phyloP scores from a whole-genome alignment of 495 filamentous ascomycete genomes.

The Rhypophila decipiens region DNA sequence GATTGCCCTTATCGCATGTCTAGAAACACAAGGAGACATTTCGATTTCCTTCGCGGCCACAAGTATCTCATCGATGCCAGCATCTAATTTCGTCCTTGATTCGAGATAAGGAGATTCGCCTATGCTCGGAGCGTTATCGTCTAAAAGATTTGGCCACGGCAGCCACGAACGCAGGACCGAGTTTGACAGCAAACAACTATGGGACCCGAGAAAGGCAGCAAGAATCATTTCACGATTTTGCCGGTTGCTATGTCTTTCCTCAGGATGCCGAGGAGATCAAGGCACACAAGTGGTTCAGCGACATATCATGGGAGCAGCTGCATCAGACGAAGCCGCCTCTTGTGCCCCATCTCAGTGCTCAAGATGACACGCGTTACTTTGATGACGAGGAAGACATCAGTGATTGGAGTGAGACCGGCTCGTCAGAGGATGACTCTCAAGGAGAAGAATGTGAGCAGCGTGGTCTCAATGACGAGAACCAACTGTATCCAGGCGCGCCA shows the following conservation, averaged over 20 bases:
- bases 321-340: slow-evolving; percentile 68
- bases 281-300: slow-evolving; percentile 64
- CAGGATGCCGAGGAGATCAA: slow-evolving; percentile 77
- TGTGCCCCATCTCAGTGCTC: slow-evolving; percentile 59
- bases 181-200: not conserved
- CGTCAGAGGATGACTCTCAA: slow-evolving; percentile 33
- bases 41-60: slow-evolving; percentile 57
- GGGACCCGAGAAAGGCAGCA: not conserved
- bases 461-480: no score
- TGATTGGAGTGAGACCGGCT: slow-evolving; percentile 41
- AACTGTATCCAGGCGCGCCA: no score
- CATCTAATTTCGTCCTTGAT: slow-evolving; percentile 73
- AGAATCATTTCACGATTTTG: slow-evolving; percentile 20
- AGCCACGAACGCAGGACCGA: not conserved
- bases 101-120: slow-evolving; percentile 65
- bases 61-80: slow-evolving; percentile 55
- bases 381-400: slow-evolving; percentile 70
- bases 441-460: no score
- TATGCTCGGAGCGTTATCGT: slow-evolving; percentile 66
- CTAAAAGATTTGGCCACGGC: slow-evolving; percentile 47
- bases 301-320: slow-evolving; percentile 60
- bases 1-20: not conserved
- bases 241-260: slow-evolving; percentile 62
- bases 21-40: slow-evolving; percentile 42
- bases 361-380: slow-evolving; percentile 86